phyloP scores from a whole-genome alignment of 331 rosid species.

The Pyrus hybrid region DNA sequence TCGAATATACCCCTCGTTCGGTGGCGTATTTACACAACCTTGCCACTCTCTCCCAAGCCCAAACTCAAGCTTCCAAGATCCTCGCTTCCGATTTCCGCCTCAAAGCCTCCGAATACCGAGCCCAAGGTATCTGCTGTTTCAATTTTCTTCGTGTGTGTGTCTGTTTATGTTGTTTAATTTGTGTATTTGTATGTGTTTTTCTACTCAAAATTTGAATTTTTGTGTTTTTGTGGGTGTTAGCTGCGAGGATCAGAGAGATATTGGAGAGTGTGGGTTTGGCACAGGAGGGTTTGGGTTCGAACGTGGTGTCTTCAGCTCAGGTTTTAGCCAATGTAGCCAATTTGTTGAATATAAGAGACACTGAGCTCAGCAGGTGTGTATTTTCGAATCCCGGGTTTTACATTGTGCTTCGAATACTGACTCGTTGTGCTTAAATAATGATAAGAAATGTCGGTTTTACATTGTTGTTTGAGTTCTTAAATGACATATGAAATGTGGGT shows the following conservation, averaged over 20 bases:
- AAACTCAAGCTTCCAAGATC: conserved; percentile 74
- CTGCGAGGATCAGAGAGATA: conserved; percentile 86
- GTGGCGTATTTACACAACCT: conserved; percentile 68
- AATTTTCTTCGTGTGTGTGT: not conserved
- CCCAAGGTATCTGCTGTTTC: conserved; percentile 47
- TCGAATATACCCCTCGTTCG: conserved; percentile 77
- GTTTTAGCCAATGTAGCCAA: conserved; percentile 83
- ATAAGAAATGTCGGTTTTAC: not conserved
- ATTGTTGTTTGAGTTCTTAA: conserved; percentile 2
- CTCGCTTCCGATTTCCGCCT: conserved; percentile 78
- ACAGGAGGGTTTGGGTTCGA: conserved; percentile 76
- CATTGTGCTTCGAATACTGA: conserved; percentile 3
- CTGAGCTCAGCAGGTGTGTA: conserved; percentile 79
- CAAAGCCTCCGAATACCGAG: conserved; percentile 81
- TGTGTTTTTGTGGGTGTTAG: conserved; percentile 25
- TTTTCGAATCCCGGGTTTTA: not conserved
- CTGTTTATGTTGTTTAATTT: not conserved
- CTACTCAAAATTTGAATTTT: not conserved
- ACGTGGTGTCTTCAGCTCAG: conserved; percentile 67
- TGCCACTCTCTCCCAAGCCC: conserved; percentile 59
- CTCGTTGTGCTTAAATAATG: not conserved
- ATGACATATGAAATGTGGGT: conserved; percentile 10
- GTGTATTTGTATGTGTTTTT: not conserved
- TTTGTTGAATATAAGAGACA: conserved; percentile 87
- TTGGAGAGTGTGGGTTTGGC: conserved; percentile 88